Conservation (phyloP, 129 eudicot genomes). For the Tanacetum coccineum region DNA sequence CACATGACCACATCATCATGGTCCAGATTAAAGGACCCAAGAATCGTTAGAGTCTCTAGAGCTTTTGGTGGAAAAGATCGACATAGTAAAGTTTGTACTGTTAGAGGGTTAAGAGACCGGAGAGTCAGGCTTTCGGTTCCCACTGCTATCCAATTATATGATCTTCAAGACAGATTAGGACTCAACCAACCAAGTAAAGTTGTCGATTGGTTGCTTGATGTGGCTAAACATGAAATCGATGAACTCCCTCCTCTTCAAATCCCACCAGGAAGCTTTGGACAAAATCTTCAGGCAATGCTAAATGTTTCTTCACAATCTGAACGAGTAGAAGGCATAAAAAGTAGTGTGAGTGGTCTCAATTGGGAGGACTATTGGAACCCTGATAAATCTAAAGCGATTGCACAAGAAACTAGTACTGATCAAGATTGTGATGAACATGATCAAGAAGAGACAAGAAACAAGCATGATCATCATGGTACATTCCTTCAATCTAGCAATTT, state of each 20-base stretch:
- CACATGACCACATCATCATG: slow-evolving; percentile 53
- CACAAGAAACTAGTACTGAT: slow-evolving; percentile 6
- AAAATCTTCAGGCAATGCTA: slow-evolving; percentile 32
- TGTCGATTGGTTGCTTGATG: slow-evolving; percentile 86
- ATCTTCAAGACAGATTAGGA: slow-evolving; percentile 90
- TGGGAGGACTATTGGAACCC: slow-evolving; percentile 39
- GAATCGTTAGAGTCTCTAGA: slow-evolving; percentile 84
- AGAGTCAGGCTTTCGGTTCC: slow-evolving; percentile 87
- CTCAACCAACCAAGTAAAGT: slow-evolving; percentile 88
- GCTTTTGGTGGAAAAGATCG: slow-evolving; percentile 90
- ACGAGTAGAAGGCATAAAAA: slow-evolving; percentile 20
- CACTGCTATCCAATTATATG: slow-evolving; percentile 84
- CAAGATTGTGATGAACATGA: slow-evolving; percentile 19
- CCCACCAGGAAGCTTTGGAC: slow-evolving; percentile 53
- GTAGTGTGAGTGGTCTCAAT: slow-evolving; percentile 24
- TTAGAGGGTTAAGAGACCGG: slow-evolving; percentile 77
- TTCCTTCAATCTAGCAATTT: slow-evolving; percentile 36
- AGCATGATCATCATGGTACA: slow-evolving; percentile 32
- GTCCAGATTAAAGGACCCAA: slow-evolving; percentile 86
- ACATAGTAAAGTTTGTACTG: slow-evolving; percentile 94
- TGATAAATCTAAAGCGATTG: slow-evolving; percentile 35
- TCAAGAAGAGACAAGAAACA: slow-evolving; percentile 33
- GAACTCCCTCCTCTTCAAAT: slow-evolving; percentile 86
- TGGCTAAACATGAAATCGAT: slow-evolving; percentile 72
- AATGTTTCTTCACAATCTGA: slow-evolving; percentile 25